A percentile compares a stretch with the other conserved stretches of the same genome.
These are phyloP conservation scores for Kwoniella bestiolae DNA, from an alignment of 768 basidiomycete genomes.

Conservation along the genomic window DNA sequence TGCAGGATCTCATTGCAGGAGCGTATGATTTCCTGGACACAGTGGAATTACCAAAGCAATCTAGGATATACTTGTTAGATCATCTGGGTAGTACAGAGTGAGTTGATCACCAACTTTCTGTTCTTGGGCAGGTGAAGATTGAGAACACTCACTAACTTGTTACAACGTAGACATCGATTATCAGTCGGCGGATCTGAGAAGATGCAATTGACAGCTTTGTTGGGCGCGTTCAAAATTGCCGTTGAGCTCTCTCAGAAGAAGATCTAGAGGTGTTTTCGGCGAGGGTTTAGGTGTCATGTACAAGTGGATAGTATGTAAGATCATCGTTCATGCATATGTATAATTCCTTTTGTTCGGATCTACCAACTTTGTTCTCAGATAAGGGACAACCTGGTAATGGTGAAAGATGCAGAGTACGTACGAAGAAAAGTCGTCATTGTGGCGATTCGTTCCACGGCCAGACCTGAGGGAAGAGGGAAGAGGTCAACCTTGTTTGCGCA, in stretches of 20 bases:
- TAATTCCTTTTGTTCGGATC: too few relatives aligned
- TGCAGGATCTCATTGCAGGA: constrained; percentile 91
- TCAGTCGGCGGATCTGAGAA: constrained; percentile 93
- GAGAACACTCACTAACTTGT: background rate
- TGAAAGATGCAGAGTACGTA: too few relatives aligned
- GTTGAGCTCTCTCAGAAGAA: constrained; percentile 65
- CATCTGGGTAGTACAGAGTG: constrained; percentile 95
- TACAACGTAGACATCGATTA: constrained; percentile 71
- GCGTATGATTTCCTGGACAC: constrained; percentile 87
- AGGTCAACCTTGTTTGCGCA: too few relatives aligned
- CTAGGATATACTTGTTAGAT: constrained; percentile 89
- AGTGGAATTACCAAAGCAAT: constrained; percentile 80
- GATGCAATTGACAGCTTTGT: constrained; percentile 85
- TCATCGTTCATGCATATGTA: too few relatives aligned
- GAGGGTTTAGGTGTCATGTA: too few relatives aligned
- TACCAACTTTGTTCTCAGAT: too few relatives aligned
- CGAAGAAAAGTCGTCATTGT: too few relatives aligned
- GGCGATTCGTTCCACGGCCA: too few relatives aligned
- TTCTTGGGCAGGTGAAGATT: background rate
- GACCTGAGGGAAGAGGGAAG: too few relatives aligned
- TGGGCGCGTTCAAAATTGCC: constrained; percentile 91
- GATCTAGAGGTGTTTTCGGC: background rate
- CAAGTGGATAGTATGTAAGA: too few relatives aligned
- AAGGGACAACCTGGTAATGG: too few relatives aligned
- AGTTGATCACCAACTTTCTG: constrained; percentile 57